phyloP scores from a whole-genome alignment of 2,329 filamentous ascomycete species.

The Fusarium buxicola region DNA sequence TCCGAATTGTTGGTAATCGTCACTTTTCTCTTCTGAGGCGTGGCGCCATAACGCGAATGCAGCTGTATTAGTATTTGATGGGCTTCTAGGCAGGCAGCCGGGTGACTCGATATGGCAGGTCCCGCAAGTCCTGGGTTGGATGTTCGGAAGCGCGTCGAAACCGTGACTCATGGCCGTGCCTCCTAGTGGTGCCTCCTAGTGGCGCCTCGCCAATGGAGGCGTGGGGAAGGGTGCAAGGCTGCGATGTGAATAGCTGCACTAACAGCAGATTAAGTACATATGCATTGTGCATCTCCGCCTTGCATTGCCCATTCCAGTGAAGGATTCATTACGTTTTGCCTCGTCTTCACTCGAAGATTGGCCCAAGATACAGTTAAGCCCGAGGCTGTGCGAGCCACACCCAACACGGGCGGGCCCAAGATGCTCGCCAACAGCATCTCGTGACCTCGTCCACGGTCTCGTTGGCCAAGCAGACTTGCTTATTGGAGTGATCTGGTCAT shows the following conservation, averaged over 20 bases:
- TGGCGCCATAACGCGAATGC: slow-evolving; percentile 18
- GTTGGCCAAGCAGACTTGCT: slow-evolving; percentile 24
- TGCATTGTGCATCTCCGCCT: slow-evolving; percentile 1
- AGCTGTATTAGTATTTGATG: slow-evolving; percentile 44
- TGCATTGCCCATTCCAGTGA: slow-evolving; percentile 1
- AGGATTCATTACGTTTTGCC: slow-evolving; percentile 12
- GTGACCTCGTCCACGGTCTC: slow-evolving; percentile 43
- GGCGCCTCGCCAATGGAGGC: slow-evolving; percentile 39
- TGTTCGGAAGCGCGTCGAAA: slow-evolving; percentile 21
- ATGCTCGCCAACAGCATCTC: slow-evolving; percentile 22
- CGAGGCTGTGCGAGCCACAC: slow-evolving; percentile 31
- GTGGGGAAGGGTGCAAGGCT: slow-evolving; percentile 42
- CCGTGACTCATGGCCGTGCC: slow-evolving; percentile 42
- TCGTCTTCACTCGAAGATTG: slow-evolving; percentile 36
- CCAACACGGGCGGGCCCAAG: slow-evolving; percentile 10
- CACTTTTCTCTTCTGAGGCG: neutral
- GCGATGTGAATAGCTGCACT: slow-evolving; percentile 38
- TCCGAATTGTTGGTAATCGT: slow-evolving; percentile 31
- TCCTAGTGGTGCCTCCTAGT: too few species aligned
- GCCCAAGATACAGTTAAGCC: slow-evolving; percentile 16
- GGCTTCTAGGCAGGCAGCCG: slow-evolving; percentile 39
- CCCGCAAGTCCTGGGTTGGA: slow-evolving; percentile 31
- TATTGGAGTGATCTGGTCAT: slow-evolving; percentile 32
- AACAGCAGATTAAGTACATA: slow-evolving; percentile 25
- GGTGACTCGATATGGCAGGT: slow-evolving; percentile 41